Conservation (phyloP, 1,139 yeast species). For the Pichia sorboxylosa region DNA sequence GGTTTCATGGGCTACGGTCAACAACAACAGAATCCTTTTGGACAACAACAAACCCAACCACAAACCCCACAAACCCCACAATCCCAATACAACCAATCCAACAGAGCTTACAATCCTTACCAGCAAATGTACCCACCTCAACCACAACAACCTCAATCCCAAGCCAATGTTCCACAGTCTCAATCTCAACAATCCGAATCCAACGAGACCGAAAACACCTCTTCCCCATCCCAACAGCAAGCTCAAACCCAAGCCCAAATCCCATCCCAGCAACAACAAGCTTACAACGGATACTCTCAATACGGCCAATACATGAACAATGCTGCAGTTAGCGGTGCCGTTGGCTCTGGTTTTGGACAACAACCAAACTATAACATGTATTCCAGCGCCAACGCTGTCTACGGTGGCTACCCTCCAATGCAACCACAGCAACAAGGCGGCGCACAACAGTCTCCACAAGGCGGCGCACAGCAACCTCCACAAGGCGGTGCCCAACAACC, state of each 20-base stretch:
- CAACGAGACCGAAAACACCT: constrained; percentile 5
- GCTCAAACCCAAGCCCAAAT: constrained; percentile 6
- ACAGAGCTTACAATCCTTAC: constrained; percentile 19
- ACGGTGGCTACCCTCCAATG: no score
- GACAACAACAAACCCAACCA: constrained; percentile 8
- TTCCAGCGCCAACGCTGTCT: no score
- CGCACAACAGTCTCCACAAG: no score
- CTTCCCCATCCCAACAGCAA: constrained; percentile 4
- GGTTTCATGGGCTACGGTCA: constrained; percentile 9
- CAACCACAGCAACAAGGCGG: no score
- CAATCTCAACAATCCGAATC: constrained; percentile 4
- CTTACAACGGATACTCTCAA: constrained; percentile 5
- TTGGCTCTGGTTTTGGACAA: no score
- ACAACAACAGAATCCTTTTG: constrained; percentile 6
- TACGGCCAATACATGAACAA: constrained; percentile 8
- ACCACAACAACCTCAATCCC: constrained; percentile 3
- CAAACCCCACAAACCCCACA: constrained; percentile 12
- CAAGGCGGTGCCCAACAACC: no score
- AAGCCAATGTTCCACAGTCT: constrained; percentile 1
- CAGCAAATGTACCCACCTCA: constrained; percentile 12
- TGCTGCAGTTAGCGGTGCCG: no score
- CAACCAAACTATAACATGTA: constrained; percentile 5
- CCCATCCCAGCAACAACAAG: constrained; percentile 5
- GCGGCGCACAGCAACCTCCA: no score
- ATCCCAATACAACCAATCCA: constrained; percentile 15